Base-by-base conservation (phyloP, 345 rosid genomes). In the Aquilaria yunnanensis region DNA sequence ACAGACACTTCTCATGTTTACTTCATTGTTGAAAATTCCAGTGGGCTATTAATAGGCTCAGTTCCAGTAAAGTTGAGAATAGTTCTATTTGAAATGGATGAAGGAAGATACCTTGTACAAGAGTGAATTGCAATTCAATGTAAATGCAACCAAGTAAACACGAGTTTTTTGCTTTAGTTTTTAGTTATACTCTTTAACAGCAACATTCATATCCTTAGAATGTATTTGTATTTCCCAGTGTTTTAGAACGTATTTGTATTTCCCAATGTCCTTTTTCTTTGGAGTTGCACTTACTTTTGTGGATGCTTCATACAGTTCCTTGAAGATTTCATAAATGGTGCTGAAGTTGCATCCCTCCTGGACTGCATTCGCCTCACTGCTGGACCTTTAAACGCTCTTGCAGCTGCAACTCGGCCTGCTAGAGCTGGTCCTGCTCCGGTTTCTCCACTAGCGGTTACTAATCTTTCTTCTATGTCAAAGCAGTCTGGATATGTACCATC, bases 321-420 rank as follows among this genome's bases (percentile, higher is more conserved):
- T 70, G 96, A 95, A 70, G 96, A 89, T 74, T 95, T 91, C 71
- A 91, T 91, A 61, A 92, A 95, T 78, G 99, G 97, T 60, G 97
- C 74, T 45, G 96, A 91, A 79, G 96, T 95, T 72, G 89, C 89
- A 70, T 91, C 96, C 30, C 87, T 95, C 62, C 78, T 95, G 87
- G 99, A 95, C 72, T 91, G 99, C 78, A 91, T 95, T 74, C 96
- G 96, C 61, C 91, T 95, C 46, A 91, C 97, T 71, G 92, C 96
- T 5, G 99, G 97, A 51, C 99, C 97, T 53, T 79, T 95, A 78
- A 86, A 83, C 79, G 97, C 96, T 62, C 86, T 95, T 74, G 93
- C 93, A 12, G 96, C 96, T 51, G 99, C 99, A 47, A 95, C 96
- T 67, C 91, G 97, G 29, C 97, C 99, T 71, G 97, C 99, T 67